These are phyloP conservation scores for Dactylorhiza incarnata DNA, from an alignment of 106 monocot species.

Conservation along the genomic window DNA sequence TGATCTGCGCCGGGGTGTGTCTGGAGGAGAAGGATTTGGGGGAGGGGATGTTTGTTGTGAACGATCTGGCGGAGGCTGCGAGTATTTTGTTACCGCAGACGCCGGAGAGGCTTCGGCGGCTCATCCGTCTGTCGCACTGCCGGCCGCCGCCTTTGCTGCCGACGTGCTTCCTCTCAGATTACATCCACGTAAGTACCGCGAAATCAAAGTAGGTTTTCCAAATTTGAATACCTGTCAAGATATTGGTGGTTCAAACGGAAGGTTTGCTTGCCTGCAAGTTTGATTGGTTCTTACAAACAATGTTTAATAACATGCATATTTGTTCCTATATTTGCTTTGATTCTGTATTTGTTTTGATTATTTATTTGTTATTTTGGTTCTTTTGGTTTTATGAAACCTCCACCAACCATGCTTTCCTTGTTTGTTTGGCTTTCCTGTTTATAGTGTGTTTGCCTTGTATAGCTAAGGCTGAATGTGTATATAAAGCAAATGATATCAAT, in stretches of 20 bases:
- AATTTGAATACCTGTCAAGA: background rate
- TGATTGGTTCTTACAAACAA: no score
- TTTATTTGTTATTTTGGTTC: no score
- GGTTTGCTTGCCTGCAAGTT: background rate
- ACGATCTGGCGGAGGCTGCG: slow-evolving; percentile 41
- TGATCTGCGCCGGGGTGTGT: slow-evolving; percentile 67
- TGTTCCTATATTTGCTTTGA: no score
- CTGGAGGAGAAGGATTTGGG: slow-evolving; percentile 64
- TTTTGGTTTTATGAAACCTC: no score
- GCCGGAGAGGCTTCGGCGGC: slow-evolving; percentile 49
- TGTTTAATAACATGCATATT: no score
- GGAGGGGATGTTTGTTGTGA: slow-evolving; percentile 56
- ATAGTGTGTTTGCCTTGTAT: no score
- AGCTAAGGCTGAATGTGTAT: no score
- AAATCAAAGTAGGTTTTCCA: background rate
- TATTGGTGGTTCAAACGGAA: background rate
- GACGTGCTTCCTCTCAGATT: slow-evolving; percentile 65
- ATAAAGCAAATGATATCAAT: no score
- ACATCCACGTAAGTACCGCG: slow-evolving; percentile 42
- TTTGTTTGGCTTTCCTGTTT: no score
- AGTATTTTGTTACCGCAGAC: slow-evolving; percentile 59
- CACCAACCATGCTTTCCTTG: no score
- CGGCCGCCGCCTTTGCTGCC: slow-evolving; percentile 42
- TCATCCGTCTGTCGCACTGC: slow-evolving; percentile 50
- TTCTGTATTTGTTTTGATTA: no score